Evolutionary conservation across 768 basidiomycete genomes (phyloP).

Genomic region (Crassisporium funariophilum): DNA sequence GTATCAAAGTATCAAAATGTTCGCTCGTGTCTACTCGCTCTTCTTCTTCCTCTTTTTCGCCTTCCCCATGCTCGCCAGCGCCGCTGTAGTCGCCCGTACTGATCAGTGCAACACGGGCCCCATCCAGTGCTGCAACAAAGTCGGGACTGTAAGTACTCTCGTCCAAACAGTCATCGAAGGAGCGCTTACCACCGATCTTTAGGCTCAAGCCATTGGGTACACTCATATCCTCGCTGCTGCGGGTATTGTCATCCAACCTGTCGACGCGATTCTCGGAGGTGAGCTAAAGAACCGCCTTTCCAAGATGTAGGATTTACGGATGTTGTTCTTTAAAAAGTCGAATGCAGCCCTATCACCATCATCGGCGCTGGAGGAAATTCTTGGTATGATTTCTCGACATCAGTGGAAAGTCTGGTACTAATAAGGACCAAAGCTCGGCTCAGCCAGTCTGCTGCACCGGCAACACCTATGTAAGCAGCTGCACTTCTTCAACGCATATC

Average conservation of each 20-base stretch:
- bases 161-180: too few relatives aligned
- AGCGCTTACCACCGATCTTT: too few relatives aligned
- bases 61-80: constrained; percentile 21
- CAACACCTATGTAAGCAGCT: constrained; percentile 20
- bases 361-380: constrained; percentile 17
- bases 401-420: background rate
- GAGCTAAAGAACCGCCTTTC: too few relatives aligned
- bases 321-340: constrained; percentile 9
- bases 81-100: constrained; percentile 19
- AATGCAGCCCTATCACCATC: constrained; percentile 18
- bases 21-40: constrained; percentile 20
- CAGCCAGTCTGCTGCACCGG: constrained; percentile 25
- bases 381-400: constrained; percentile 4
- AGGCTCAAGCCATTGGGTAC: background rate
- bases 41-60: constrained; percentile 19
- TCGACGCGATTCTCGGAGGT: constrained; percentile 21
- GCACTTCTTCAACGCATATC: background rate
- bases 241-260: constrained; percentile 10
- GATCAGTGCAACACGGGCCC: constrained; percentile 23
- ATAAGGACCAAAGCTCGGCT: constrained; percentile 8
- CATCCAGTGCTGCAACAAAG: constrained; percentile 23
- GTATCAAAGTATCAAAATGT: constrained; percentile 19
- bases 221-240: constrained; percentile 9
- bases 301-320: too few relatives aligned
- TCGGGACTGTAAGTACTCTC: constrained; percentile 14